These are phyloP conservation scores for Bassia scoparia DNA, from an alignment of 148 eudicot species.

Conservation along the genomic window DNA sequence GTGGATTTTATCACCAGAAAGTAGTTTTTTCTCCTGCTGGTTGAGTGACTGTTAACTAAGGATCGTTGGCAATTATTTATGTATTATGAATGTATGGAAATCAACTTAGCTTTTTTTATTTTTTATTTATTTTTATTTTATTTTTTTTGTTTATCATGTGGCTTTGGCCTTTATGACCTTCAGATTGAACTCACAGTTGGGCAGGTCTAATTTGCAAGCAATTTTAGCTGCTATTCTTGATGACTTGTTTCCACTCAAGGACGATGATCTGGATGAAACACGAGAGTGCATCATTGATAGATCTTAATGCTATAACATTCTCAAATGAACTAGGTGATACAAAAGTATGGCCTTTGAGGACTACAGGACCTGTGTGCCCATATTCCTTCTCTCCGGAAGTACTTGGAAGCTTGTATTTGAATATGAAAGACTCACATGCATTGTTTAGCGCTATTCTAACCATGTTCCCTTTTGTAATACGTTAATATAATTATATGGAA, in stretches of 20 bases:
- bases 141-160: not conserved
- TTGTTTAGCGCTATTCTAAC: too few relatives aligned
- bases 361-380: slow-evolving; percentile 61
- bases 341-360: slow-evolving; percentile 65
- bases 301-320: slow-evolving; percentile 56
- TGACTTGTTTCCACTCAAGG: slow-evolving; percentile 43
- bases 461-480: too few relatives aligned
- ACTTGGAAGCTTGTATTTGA: slow-evolving; percentile 64
- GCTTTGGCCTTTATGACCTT: slow-evolving; percentile 29
- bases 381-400: slow-evolving; percentile 71
- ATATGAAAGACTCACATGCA: too few relatives aligned
- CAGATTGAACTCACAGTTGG: slow-evolving; percentile 38
- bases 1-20: not conserved
- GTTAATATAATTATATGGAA: too few relatives aligned
- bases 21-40: not conserved
- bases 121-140: not conserved
- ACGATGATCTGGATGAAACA: slow-evolving; percentile 34
- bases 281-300: slow-evolving; percentile 31
- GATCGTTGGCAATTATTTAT: not conserved
- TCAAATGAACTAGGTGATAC: slow-evolving; percentile 40
- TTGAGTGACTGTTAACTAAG: not conserved
- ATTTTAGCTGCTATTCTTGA: slow-evolving; percentile 53
- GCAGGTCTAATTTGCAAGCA: slow-evolving; percentile 81
- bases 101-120: slow-evolving; percentile 9
- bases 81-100: not conserved